Evolutionary conservation across 768 basidiomycete genomes (phyloP).

Genomic region (Kwoniella heveanensis): DNA sequence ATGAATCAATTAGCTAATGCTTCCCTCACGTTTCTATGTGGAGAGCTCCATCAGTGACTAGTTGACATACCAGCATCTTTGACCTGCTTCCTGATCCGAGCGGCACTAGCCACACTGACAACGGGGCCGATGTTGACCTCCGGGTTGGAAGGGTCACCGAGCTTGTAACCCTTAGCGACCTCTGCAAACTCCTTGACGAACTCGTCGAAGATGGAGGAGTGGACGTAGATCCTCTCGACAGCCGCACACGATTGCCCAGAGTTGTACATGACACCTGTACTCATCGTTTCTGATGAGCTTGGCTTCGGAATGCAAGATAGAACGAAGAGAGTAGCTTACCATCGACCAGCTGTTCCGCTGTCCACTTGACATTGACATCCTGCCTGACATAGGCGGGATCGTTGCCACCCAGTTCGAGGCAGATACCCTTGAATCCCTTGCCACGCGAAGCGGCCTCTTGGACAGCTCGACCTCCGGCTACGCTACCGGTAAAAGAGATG

Average conservation of each 20-base stretch:
- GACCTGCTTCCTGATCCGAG: conserved; percentile 81
- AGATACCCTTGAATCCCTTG: conserved; percentile 79
- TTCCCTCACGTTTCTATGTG: no score
- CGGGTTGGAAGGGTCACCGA: conserved; percentile 78
- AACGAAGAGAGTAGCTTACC: no score
- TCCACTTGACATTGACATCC: conserved; percentile 82
- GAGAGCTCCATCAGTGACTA: no score
- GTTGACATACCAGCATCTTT: conserved; percentile 69
- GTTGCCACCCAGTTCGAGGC: conserved; percentile 93
- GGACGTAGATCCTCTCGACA: conserved; percentile 94
- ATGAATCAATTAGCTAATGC: no score
- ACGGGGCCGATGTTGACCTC: conserved; percentile 89
- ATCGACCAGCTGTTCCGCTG: conserved; percentile 84
- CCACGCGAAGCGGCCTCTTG: conserved; percentile 69
- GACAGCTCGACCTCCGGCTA: conserved; percentile 73
- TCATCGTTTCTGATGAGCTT: not conserved
- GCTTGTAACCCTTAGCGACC: conserved; percentile 76
- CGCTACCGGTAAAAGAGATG: conserved; percentile 88
- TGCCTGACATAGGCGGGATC: conserved; percentile 92
- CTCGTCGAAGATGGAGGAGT: conserved; percentile 74
- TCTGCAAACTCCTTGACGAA: conserved; percentile 77
- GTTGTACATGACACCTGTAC: conserved; percentile 85
- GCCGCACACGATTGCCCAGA: conserved; percentile 89
- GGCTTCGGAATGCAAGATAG: no score
- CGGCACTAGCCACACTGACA: conserved; percentile 81